These are phyloP conservation scores for Anthostomella pinea DNA, from an alignment of 2,329 filamentous ascomycete species.

Conservation along the genomic window DNA sequence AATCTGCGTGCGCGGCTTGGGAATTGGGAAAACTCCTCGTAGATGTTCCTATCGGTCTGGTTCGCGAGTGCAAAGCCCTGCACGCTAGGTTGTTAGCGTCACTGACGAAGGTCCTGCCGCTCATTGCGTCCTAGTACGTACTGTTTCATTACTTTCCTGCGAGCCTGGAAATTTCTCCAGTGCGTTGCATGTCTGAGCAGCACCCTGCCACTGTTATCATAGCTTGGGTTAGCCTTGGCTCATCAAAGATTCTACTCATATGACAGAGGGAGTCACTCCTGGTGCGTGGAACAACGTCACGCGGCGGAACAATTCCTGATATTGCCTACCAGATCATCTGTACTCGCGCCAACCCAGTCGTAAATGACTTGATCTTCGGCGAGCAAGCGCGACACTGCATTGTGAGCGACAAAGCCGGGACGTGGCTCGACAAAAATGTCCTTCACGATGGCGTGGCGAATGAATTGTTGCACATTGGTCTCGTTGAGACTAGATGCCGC, in stretches of 20 bases:
- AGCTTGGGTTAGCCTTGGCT: too few species aligned
- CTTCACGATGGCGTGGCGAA: constrained; percentile 8
- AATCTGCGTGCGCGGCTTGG: constrained; percentile 16
- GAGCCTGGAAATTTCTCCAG: constrained; percentile 13
- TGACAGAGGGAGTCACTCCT: too few species aligned
- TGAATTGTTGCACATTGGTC: constrained; percentile 8
- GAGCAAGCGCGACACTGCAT: constrained; percentile 13
- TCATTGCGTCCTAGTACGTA: neutral
- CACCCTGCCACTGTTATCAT: constrained; percentile 18
- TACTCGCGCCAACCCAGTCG: constrained; percentile 12
- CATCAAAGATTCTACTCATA: too few species aligned
- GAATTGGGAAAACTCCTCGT: constrained; percentile 11
- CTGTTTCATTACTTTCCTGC: constrained; percentile 17
- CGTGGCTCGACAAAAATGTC: constrained; percentile 13
- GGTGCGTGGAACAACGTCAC: too few species aligned
- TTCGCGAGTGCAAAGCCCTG: constrained; percentile 18
- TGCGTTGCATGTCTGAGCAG: constrained; percentile 11
- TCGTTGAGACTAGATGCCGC: constrained; percentile 10
- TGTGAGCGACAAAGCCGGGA: constrained; percentile 14
- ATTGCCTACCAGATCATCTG: constrained; percentile 18
- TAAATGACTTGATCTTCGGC: constrained; percentile 15
- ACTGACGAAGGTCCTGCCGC: neutral
- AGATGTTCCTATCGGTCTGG: constrained; percentile 13
- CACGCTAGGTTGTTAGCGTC: neutral
- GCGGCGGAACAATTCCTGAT: too few species aligned